Evolutionary conservation across 2,329 filamentous ascomycete genomes (phyloP).

Genomic region (Chaetothyriales sp.): DNA sequence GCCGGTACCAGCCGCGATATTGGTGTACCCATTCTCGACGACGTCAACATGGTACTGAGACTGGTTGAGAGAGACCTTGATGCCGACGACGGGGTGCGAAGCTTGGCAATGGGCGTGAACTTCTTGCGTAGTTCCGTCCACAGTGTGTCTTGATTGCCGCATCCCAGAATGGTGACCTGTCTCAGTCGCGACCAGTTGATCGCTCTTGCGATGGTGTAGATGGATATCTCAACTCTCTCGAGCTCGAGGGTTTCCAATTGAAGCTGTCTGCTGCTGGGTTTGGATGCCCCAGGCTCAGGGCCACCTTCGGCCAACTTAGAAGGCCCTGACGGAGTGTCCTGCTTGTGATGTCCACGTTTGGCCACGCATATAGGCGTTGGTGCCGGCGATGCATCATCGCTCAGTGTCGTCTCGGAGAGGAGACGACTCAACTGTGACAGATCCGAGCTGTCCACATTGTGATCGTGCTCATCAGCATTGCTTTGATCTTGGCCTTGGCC

Average conservation of each 20-base stretch:
- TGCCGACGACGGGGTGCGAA: conserved; percentile 33
- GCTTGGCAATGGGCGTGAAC: conserved; percentile 36
- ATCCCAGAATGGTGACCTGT: conserved; percentile 60
- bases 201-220: conserved; percentile 53
- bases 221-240: conserved; percentile 60
- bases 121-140: conserved; percentile 59
- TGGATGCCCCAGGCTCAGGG: not conserved
- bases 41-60: conserved; percentile 47
- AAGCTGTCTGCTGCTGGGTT: conserved; percentile 32
- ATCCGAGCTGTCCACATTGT: conserved; percentile 2
- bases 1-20: conserved; percentile 10
- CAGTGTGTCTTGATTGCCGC: conserved; percentile 56
- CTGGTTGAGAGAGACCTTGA: conserved; percentile 60
- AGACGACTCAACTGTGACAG: conserved; percentile 12
- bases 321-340: not conserved
- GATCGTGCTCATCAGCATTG: not conserved
- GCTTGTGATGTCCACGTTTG: not conserved
- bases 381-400: not conserved
- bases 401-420: conserved; percentile 11
- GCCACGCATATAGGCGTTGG: not conserved
- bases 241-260: conserved; percentile 60
- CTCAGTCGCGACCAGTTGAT: conserved; percentile 64
- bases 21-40: conserved; percentile 25
- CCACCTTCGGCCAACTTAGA: not conserved
- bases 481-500: conserved; percentile 1